Percentiles rank a stretch among this genome's conserved stretches.
Evolutionary conservation across 768 basidiomycete genomes (phyloP).

Genomic region (Suillus ampliporus): DNA sequence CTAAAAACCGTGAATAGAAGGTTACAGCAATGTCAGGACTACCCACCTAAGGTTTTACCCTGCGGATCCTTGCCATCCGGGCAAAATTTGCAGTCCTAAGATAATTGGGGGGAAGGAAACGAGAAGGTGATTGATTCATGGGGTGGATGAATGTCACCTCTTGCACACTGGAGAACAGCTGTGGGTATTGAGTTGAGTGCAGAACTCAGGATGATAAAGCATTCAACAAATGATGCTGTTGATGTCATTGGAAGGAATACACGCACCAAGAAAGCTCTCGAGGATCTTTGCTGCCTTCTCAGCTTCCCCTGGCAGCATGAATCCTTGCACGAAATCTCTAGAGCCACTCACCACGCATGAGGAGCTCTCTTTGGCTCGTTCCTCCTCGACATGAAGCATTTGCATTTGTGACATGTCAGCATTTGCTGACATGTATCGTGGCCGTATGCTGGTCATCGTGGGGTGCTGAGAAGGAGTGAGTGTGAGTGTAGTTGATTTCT

Average conservation of each 20-base stretch:
- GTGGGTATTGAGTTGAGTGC: conserved; percentile 96
- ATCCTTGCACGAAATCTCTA: conserved; percentile 80
- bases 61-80: conserved; percentile 64
- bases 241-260: neutral
- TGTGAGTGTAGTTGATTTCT: no score
- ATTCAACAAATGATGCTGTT: conserved; percentile 13
- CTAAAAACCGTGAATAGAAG: conserved; percentile 35
- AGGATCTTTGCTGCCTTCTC: conserved; percentile 94
- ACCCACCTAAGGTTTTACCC: conserved; percentile 54
- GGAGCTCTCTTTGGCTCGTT: conserved; percentile 66
- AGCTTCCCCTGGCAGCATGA: conserved; percentile 90
- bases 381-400: no score
- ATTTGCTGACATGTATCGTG: no score
- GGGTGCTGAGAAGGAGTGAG: no score
- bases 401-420: no score
- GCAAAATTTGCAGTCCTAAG: conserved; percentile 69
- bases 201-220: conserved; percentile 70
- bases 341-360: conserved; percentile 76
- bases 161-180: conserved; percentile 84
- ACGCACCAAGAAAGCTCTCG: conserved; percentile 85
- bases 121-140: conserved; percentile 6
- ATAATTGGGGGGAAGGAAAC: neutral
- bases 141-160: conserved; percentile 57
- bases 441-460: no score
- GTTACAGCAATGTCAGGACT: neutral